Conservation (phyloP, 306 rosid species). For the Inga leiocalycina region DNA sequence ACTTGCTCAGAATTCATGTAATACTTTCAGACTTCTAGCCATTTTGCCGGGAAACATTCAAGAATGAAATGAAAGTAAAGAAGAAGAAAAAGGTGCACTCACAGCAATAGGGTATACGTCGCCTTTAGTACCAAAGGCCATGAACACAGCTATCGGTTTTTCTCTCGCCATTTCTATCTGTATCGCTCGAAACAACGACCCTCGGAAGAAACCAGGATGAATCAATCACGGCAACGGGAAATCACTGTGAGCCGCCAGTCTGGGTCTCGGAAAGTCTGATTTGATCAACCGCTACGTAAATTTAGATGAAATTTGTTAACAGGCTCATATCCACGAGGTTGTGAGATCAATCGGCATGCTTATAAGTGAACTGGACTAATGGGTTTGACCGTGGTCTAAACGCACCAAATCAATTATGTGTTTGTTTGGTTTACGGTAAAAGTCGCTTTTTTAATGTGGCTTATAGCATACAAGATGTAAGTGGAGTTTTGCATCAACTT, state of each 20-base stretch:
- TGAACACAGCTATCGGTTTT: constrained; percentile 10
- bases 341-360: no score
- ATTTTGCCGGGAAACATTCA: not conserved
- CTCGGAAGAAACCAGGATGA: not conserved
- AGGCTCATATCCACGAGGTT: no score
- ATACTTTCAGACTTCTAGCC: not conserved
- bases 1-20: not conserved
- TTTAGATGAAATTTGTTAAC: not conserved
- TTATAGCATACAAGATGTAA: no score
- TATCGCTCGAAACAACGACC: not conserved
- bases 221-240: not conserved
- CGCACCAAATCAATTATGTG: no score
- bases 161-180: constrained; percentile 2
- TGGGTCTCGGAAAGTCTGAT: not conserved
- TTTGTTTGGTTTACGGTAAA: no score
- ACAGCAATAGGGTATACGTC: constrained; percentile 22
- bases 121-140: constrained; percentile 27
- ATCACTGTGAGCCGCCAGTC: not conserved
- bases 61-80: constrained; percentile 1
- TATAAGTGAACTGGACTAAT: no score
- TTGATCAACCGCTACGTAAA: not conserved
- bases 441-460: no score
- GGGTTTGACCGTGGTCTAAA: no score
- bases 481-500: no score
- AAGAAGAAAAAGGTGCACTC: not conserved